Evolutionary conservation across 2,329 filamentous ascomycete genomes (phyloP), one percentile per base, ranked within the genome.

Genomic region (Trichoderma polysporum): DNA sequence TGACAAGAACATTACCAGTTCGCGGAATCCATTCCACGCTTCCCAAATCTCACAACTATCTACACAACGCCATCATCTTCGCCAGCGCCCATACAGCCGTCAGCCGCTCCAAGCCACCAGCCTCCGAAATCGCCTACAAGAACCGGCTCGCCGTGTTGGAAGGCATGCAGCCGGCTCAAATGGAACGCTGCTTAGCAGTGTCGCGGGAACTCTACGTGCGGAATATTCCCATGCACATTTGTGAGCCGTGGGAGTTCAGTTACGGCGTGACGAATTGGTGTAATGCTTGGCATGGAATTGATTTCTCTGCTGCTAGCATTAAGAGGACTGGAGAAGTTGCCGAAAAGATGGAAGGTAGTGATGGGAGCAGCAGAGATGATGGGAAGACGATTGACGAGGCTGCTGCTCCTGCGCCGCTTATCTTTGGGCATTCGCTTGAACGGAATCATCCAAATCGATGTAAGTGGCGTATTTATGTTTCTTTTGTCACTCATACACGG

Each of bases 111-210:
- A 69, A 69, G 7, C 68, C 68, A 5, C 67, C 68, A 12, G 53
- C 67, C 3, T 47, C 52, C 27, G 71, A 72, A 4, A 61, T 73
- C 12, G 70, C 71, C 13, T 65, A 67, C 19, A 33, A 45, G 1
- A 52, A 68, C 39, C 71, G 71, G 8, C 62, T 61, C 2, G 68
- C 70, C 9, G 41, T 70, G n/a, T 19, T 65, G 81, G 41, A 70
- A 10, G 53, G 47, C 22, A 6, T 64, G 3, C 52, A 58, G 82
- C 37, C 76, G 72, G 69, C 60, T 1, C 61, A 41, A 29, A 53
- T 69, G 6, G 68, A 70, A 52, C 56, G 68, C 10, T 52, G 52
- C 19, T 37, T 69, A 1, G 66, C 69, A 2, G 66, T 71, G 0
- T 39, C 60, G 6, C 61, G 64, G 19, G 66, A 72, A 31, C 68